Base-by-base conservation (phyloP, 805 yeast species). In the Maudiozyma saulgeensis region DNA sequence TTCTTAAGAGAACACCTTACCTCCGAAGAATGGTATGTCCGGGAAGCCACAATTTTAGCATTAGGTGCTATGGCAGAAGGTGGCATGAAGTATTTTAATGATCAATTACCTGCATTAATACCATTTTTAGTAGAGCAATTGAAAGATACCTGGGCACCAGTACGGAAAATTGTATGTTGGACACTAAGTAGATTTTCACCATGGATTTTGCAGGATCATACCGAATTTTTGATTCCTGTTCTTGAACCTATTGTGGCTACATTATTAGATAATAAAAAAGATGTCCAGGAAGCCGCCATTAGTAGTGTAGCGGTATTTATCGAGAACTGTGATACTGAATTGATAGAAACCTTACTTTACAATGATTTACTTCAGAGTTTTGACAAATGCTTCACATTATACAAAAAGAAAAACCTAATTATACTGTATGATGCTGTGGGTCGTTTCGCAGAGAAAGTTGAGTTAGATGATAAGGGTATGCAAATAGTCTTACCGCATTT, bases 161-260 rank as follows among this genome's bases (percentile, higher is more conserved):
- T 93, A 4, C 77, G 98, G 56, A 95, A 88, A 66, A 93, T 93
- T 47, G 72, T 96, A 0, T 91, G 98, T 70, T 93, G 99, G 99
- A 87, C 98, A 0, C 69, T 93, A 43, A 84, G 96, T 42, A 75
- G 98, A 49, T 93, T 84, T 63, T 77, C 93, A 0, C 60, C 76
- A 2, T 89, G 96, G 96, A 83, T 91, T 21, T 78, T 87, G 45
- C 73, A 74, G 5, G 87, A 85, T 61, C 84, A 78, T 62, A 75
- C 88, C 8, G 76, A 71, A 53, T 84, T 84, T 59, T 83, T 86
- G 62, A 71, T 77, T 50, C 93, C 93, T 5, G 87, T 93, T 0
- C 75, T 93, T 51, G 81, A 84, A 57, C 78, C 93, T 2, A 76
- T 93, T 44, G 76, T 93, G 62, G 70, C 65, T 45, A 84, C 93